Evolutionary conservation across 192 early-diverging fungal species (phyloP).

Genomic region (Coemansia sp.): DNA sequence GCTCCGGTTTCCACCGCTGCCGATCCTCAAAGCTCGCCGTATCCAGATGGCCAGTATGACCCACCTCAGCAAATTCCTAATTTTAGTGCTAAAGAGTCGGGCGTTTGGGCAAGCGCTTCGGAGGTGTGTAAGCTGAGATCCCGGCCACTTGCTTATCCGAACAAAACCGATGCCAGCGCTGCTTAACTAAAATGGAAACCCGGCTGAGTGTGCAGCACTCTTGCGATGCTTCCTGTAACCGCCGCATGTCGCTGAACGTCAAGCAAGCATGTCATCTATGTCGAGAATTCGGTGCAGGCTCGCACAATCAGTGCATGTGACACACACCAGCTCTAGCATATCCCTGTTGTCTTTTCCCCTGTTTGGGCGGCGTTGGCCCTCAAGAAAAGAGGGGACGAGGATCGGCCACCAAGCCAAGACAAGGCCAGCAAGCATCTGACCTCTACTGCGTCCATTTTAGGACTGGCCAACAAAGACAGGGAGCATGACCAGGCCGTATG

Average conservation of each 20-base stretch:
- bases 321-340: background rate
- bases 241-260: background rate
- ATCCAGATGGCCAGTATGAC: background rate
- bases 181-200: background rate
- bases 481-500: background rate
- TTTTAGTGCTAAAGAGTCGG: background rate
- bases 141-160: background rate
- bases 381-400: slow-evolving; percentile 1
- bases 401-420: background rate
- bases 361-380: background rate
- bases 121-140: background rate
- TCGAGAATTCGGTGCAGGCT: background rate
- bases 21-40: background rate
- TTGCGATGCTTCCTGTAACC: too few species aligned
- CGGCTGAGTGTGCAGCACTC: background rate
- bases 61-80: background rate
- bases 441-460: background rate
- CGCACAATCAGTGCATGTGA: slow-evolving; percentile 1
- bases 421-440: background rate
- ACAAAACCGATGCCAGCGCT: background rate
- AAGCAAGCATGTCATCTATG: background rate
- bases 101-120: background rate
- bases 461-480: background rate
- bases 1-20: background rate
- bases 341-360: background rate